Evolutionary conservation across 75 land plant genomes (phyloP), one percentile per base, ranked within the genome.

Genomic region (Pinus albicaulis): DNA sequence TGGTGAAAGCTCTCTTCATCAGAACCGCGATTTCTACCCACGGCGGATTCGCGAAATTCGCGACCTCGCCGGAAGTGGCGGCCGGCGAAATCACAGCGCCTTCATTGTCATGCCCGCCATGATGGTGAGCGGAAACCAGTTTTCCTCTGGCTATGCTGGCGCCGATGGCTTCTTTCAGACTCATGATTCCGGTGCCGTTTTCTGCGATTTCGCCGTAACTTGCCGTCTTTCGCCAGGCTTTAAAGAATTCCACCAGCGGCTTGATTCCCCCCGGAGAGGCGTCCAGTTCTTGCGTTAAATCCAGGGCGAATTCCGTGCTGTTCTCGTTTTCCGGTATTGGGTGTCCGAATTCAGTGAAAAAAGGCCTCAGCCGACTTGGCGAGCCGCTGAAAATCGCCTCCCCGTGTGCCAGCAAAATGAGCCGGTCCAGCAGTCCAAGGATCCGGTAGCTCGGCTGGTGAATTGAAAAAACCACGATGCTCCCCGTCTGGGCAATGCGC

Each of bases 401-500:
- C 5, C 95, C 94, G 34, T 72, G 87, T 0, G 91, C 91, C 16
- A 93, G 85, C 38, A 93, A 55, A 56, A 93, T 79, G 38, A 92
- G 56, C 3, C 88, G 82, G 75, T 93, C 94, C 10, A 93, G 80
- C 2, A 92, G 73, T 38, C 62, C 24, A 57, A 70, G 85, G 73
- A 92, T 92, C 22, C 95, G 76, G 20, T 79, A 82, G 52, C 88
- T 86, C 2, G 95, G 95, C 76, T 92, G 95, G 74, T 92, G 95
- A 56, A 92, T 88, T 13, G 95, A 86, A 66, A 92, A 85, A 72
- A 92, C 79, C 7, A 92, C 93, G 12, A 87, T 86, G 80, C 95
- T 92, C 2, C 95, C 93, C 0, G 81, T 71, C 58, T 89, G 76
- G 0, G 95, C 95, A 20, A 92, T 90, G 68, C 82, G 75, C n/a